Percentiles rank a stretch among this genome's conserved stretches.
phyloP scores from a whole-genome alignment of 495 filamentous ascomycete species.

The Platismatia glauca region DNA sequence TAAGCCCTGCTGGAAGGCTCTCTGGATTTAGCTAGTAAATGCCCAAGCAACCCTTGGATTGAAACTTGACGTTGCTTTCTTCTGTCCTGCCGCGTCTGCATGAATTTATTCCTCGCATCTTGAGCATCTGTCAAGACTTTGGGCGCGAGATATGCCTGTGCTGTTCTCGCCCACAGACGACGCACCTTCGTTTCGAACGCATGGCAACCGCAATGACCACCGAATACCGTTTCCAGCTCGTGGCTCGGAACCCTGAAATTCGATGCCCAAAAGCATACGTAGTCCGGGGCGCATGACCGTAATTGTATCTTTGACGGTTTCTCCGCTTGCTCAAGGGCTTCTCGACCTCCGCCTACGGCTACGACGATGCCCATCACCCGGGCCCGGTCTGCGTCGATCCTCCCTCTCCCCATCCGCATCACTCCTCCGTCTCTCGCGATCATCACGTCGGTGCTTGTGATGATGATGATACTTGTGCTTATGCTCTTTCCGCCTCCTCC shows the following conservation, averaged over 20 bases:
- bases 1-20: neutral
- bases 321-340: slow-evolving; percentile 13
- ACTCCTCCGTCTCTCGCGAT: slow-evolving; percentile 19
- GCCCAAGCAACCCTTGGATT: neutral
- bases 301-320: neutral
- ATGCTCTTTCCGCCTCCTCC: slow-evolving; percentile 23
- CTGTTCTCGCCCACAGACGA: neutral
- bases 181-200: neutral
- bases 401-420: slow-evolving; percentile 10
- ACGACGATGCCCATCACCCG: slow-evolving; percentile 9
- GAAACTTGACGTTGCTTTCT: neutral
- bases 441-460: slow-evolving; percentile 35
- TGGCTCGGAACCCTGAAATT: neutral
- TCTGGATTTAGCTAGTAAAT: neutral
- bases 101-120: neutral
- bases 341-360: slow-evolving; percentile 19
- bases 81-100: neutral
- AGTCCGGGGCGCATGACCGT: neutral
- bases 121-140: neutral
- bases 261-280: neutral
- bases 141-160: neutral
- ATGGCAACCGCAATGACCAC: neutral
- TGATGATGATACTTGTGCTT: slow-evolving; percentile 47
- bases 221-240: neutral
- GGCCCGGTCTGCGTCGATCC: neutral